Evolutionary conservation across 805 yeast species (phyloP).

Genomic region (Cyberlindnera sargentensis): DNA sequence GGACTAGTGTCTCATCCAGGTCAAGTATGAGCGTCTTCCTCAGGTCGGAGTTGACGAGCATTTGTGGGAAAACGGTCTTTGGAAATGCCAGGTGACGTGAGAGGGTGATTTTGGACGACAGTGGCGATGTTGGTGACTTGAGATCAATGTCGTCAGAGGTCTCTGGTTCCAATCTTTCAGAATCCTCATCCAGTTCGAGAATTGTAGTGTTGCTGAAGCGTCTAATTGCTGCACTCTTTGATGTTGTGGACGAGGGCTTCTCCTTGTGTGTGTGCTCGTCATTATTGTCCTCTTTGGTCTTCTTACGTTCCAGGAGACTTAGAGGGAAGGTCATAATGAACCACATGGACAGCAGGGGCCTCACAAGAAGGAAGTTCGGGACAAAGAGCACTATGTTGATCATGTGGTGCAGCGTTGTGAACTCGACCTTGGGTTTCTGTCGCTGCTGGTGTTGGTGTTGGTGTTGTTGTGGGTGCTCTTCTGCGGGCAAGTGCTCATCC

Average conservation of each 20-base stretch:
- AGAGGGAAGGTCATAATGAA: conserved; percentile 51
- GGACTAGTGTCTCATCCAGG: conserved; percentile 90
- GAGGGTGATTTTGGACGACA: conserved; percentile 9
- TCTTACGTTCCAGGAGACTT: conserved; percentile 29
- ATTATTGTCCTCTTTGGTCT: conserved; percentile 2
- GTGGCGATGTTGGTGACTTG: conserved; percentile 21
- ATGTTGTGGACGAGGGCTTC: neutral
- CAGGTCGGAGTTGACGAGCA: conserved; percentile 30
- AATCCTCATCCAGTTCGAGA: conserved; percentile 20
- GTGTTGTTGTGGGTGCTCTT: neutral
- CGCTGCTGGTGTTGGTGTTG: neutral
- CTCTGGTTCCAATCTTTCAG: conserved; percentile 7
- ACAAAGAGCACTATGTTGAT: conserved; percentile 32
- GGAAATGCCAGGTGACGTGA: conserved; percentile 25
- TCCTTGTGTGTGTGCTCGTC: neutral
- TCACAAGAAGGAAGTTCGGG: conserved; percentile 43
- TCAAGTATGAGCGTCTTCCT: conserved; percentile 78
- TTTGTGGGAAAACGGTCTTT: conserved; percentile 35
- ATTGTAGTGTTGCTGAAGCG: conserved; percentile 8
- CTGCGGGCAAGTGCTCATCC: too few relatives aligned
- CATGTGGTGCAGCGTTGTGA: conserved; percentile 15
- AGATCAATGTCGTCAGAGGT: conserved; percentile 7
- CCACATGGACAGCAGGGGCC: conserved; percentile 46
- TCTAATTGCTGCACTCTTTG: conserved; percentile 1
- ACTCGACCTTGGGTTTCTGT: neutral